Percentiles rank a stretch among this genome's conserved stretches.
Evolutionary conservation across 345 rosid genomes (phyloP).

Genomic region (Hypericum perforatum): DNA sequence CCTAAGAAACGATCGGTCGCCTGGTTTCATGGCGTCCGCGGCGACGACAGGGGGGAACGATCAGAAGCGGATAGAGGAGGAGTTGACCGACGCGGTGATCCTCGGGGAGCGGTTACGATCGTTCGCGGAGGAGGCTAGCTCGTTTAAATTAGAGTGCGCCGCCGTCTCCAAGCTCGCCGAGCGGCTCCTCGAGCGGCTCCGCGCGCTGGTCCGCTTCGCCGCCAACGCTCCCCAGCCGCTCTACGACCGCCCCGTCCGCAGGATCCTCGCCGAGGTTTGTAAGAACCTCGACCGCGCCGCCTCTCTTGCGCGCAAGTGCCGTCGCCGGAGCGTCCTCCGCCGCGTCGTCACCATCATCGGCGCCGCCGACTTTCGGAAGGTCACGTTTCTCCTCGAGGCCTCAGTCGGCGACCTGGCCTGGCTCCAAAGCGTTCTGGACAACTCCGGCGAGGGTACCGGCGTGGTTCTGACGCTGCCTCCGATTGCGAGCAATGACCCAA

Average conservation of each 20-base stretch:
- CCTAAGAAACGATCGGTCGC: neutral
- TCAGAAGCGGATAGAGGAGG: neutral
- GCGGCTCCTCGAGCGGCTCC: conserved; percentile 5
- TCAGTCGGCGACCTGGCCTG: conserved; percentile 54
- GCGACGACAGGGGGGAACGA: neutral
- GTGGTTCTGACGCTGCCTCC: conserved; percentile 40
- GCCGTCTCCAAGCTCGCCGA: neutral
- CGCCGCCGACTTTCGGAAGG: conserved; percentile 69
- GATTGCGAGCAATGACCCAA: conserved; percentile 57
- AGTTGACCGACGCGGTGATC: neutral
- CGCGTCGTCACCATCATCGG: conserved; percentile 54
- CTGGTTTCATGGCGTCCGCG: neutral
- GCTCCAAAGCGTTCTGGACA: conserved; percentile 40
- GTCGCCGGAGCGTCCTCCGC: conserved; percentile 50
- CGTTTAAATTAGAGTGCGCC: conserved; percentile 1
- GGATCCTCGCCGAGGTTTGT: conserved; percentile 48
- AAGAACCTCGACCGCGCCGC: conserved; percentile 53
- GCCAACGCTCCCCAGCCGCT: conserved; percentile 21
- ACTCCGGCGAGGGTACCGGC: conserved; percentile 18
- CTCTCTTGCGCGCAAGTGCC: conserved; percentile 58
- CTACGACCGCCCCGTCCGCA: conserved; percentile 78
- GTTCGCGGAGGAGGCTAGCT: conserved; percentile 1
- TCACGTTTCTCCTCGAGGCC: conserved; percentile 45
- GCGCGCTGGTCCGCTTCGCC: conserved; percentile 1
- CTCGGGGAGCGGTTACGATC: conserved; percentile 4